These are phyloP conservation scores for Oryza australiensis DNA, from an alignment of 176 grass and related monocot genomes.

Conservation along the genomic window DNA sequence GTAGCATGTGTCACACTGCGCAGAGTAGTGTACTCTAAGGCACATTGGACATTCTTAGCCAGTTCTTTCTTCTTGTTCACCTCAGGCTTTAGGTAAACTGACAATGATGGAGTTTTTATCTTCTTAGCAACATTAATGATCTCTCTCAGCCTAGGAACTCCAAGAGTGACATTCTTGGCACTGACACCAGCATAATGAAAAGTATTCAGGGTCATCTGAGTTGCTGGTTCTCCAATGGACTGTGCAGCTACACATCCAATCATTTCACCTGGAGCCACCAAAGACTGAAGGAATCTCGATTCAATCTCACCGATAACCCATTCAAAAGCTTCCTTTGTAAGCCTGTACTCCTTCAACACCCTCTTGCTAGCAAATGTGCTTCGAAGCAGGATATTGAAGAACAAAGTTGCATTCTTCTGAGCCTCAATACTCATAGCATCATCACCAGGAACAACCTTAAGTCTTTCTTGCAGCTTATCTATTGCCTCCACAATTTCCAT, in stretches of 20 bases:
- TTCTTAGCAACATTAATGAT: constrained; percentile 99
- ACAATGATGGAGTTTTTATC: constrained; percentile 92
- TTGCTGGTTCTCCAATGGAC: constrained; percentile 94
- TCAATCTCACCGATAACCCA: constrained; percentile 98
- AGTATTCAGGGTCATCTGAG: constrained; percentile 96
- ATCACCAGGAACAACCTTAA: constrained; percentile 97
- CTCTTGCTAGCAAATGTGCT: constrained; percentile 97
- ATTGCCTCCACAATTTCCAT: constrained; percentile 99
- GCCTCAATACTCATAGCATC: constrained; percentile 94
- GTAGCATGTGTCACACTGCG: constrained; percentile 98
- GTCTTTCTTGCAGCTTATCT: constrained; percentile 94
- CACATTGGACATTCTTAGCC: constrained; percentile 99
- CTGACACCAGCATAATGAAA: constrained; percentile 99
- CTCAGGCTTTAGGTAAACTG: constrained; percentile 84
- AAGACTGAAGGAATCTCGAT: constrained; percentile 90
- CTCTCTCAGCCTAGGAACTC: constrained; percentile 93
- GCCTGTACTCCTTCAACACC: constrained; percentile 88
- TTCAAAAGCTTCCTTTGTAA: constrained; percentile 98
- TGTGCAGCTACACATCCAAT: constrained; percentile 99
- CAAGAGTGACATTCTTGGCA: constrained; percentile 99
- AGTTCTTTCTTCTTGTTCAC: constrained; percentile 86
- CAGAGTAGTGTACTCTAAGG: constrained; percentile 91
- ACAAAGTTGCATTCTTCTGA: constrained; percentile 95
- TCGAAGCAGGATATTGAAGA: constrained; percentile 94
- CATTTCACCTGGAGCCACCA: constrained; percentile 96